Evolutionary conservation across 352 stramenopile species (phyloP).

Genomic region (Phytophthora citricola): DNA sequence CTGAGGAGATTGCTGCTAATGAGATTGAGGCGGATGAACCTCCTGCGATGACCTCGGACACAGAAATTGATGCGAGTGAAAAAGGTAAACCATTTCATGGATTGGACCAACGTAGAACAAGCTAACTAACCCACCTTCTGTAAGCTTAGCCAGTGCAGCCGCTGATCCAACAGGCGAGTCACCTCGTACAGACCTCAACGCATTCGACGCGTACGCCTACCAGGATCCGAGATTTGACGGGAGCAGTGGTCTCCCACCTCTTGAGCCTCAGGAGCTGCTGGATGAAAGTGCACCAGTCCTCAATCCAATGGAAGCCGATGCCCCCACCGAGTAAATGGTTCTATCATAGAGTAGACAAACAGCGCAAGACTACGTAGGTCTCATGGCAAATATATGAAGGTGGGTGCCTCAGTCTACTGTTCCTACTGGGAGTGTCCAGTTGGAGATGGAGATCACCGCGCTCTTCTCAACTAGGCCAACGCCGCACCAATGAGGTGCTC

Average conservation of each 20-base stretch:
- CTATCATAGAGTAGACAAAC: neutral
- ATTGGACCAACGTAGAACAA: neutral
- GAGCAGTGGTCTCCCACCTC: slow-evolving; percentile 26
- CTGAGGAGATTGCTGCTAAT: no score
- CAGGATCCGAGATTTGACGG: slow-evolving; percentile 18
- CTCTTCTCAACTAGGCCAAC: slow-evolving; percentile 31
- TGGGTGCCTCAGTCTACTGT: slow-evolving; percentile 13
- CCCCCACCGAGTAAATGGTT: slow-evolving; percentile 10
- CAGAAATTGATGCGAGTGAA: slow-evolving; percentile 3
- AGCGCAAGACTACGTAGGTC: slow-evolving; percentile 18
- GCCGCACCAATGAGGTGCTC: slow-evolving; percentile 43
- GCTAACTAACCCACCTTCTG: neutral
- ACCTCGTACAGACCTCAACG: slow-evolving; percentile 23
- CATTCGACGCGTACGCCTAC: slow-evolving; percentile 35
- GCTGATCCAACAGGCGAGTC: neutral
- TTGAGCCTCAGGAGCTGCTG: slow-evolving; percentile 18
- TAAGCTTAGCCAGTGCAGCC: neutral
- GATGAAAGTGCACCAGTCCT: neutral
- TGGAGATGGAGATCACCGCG: slow-evolving; percentile 9
- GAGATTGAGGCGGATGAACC: neutral
- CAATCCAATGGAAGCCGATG: neutral
- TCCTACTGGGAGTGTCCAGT: slow-evolving; percentile 6
- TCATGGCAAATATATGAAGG: slow-evolving; percentile 29
- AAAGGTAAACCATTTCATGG: slow-evolving; percentile 9
- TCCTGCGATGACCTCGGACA: neutral